These are phyloP conservation scores for Pogostemon cablin DNA, from an alignment of 257 asterid species.

Conservation along the genomic window DNA sequence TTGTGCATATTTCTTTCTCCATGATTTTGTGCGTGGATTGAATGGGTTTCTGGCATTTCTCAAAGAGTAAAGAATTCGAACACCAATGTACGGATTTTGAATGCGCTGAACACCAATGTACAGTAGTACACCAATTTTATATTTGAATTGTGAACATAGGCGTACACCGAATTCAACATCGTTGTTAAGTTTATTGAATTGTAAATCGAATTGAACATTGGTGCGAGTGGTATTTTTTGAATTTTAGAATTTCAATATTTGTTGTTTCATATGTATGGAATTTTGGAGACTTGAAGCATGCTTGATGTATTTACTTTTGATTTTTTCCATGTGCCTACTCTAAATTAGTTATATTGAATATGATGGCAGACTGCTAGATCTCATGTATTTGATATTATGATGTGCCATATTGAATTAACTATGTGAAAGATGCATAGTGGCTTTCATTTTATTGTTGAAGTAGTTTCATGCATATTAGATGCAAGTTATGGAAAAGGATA, in stretches of 20 bases:
- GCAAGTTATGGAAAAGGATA: not conserved
- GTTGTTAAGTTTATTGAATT: no score
- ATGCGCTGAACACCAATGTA: no score
- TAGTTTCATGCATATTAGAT: slow-evolving; percentile 7
- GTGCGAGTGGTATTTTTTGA: no score
- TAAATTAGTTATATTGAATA: not conserved
- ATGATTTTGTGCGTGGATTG: no score
- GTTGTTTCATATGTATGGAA: not conserved
- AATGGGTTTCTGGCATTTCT: no score
- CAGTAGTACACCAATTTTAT: no score
- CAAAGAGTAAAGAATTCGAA: no score
- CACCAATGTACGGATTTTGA: no score
- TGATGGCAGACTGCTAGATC: not conserved
- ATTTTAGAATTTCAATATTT: not conserved
- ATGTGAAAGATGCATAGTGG: not conserved
- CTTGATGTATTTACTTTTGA: not conserved
- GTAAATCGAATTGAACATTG: no score
- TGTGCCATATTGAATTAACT: not conserved
- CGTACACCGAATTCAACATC: no score
- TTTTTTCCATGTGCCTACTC: not conserved
- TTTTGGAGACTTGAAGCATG: not conserved
- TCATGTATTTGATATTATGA: not conserved
- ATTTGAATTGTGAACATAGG: no score
- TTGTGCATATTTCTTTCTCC: no score
- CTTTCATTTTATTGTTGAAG: not conserved